Conservation (phyloP, 2,329 filamentous ascomycete genomes). For the Aureobasidium sp. region DNA sequence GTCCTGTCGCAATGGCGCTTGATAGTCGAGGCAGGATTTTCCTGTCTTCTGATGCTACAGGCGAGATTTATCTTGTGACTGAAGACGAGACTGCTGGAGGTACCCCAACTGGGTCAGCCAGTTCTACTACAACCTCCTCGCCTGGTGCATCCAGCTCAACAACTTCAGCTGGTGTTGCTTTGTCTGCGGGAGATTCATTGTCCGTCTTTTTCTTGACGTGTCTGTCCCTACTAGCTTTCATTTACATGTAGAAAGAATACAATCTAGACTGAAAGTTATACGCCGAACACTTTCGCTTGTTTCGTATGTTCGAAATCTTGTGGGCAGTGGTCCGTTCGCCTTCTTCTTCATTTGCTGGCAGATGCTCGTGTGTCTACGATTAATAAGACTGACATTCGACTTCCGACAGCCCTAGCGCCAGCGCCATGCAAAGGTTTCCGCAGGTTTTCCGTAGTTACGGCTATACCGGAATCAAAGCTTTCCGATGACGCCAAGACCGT, state of each 20-base stretch:
- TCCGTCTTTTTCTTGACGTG: neutral
- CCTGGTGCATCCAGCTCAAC: neutral
- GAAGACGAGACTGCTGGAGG: neutral
- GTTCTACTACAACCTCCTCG: neutral
- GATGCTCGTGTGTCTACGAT: too few relatives aligned
- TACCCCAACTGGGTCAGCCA: neutral
- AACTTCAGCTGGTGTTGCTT: neutral
- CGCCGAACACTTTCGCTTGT: too few relatives aligned
- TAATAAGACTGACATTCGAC: too few relatives aligned
- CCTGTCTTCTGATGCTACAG: slow-evolving; percentile 56
- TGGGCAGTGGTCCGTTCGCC: too few relatives aligned
- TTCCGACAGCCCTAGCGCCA: too few relatives aligned
- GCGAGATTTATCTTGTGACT: slow-evolving; percentile 53
- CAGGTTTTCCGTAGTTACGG: too few relatives aligned
- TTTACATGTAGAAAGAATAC: neutral
- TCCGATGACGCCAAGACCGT: too few relatives aligned
- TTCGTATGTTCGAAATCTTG: too few relatives aligned
- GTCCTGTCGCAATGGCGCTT: slow-evolving; percentile 53
- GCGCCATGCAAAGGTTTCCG: too few relatives aligned
- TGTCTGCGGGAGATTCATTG: neutral
- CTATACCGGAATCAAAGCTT: too few relatives aligned
- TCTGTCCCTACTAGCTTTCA: neutral
- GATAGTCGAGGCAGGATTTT: slow-evolving; percentile 49
- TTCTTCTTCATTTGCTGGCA: too few relatives aligned
- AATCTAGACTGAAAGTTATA: neutral